Evolutionary conservation across 1,139 yeast species (phyloP).

Genomic region (Candida buenavistaensis): DNA sequence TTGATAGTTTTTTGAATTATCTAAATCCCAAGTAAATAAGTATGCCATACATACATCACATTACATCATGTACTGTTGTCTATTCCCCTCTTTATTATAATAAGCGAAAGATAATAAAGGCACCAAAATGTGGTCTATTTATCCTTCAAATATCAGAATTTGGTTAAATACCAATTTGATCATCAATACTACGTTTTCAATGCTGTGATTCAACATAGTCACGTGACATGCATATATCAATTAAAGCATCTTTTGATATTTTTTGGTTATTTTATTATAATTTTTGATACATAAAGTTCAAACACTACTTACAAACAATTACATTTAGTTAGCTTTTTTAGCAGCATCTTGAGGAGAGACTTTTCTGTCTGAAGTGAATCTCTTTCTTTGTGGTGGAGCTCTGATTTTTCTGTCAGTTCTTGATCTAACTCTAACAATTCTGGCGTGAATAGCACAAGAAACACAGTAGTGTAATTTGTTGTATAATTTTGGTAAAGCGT

Average conservation of each 20-base stretch:
- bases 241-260: conserved; percentile 2
- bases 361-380: conserved; percentile 95
- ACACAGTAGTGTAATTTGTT: conserved; percentile 99
- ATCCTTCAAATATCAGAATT: too few relatives aligned
- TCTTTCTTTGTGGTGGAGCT: conserved; percentile 99
- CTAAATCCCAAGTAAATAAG: too few relatives aligned
- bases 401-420: conserved; percentile 98
- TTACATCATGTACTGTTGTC: too few relatives aligned
- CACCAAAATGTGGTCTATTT: too few relatives aligned
- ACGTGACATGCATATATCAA: too few relatives aligned
- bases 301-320: not conserved
- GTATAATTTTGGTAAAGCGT: conserved; percentile 99
- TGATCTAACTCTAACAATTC: conserved; percentile 99
- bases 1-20: too few relatives aligned
- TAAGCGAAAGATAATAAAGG: too few relatives aligned
- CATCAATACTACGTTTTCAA: too few relatives aligned
- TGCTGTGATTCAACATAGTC: too few relatives aligned
- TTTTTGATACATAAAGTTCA: conserved; percentile 8
- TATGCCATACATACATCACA: too few relatives aligned
- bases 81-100: too few relatives aligned
- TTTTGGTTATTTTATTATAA: conserved; percentile 4
- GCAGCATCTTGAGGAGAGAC: conserved; percentile 98
- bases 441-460: conserved; percentile 99
- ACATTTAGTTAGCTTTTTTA: conserved; percentile 63
- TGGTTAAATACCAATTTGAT: too few relatives aligned